Evolutionary conservation across 2,329 filamentous ascomycete genomes (phyloP).

Genomic region (Colletotrichum tanaceti): DNA sequence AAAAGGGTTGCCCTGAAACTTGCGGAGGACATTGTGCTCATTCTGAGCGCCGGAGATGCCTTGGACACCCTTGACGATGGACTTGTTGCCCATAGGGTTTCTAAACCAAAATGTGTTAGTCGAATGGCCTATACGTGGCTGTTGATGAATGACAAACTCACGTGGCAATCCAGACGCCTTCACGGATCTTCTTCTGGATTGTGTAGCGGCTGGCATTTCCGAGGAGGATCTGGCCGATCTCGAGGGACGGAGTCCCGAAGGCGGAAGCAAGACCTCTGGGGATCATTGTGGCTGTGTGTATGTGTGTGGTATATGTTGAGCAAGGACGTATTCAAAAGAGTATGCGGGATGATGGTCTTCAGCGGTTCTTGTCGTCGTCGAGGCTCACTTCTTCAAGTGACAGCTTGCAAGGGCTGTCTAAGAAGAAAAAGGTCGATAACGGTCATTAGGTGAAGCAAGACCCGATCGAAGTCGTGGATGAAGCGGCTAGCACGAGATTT

Average conservation of each 20-base stretch:
- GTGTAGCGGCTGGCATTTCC: constrained; percentile 39
- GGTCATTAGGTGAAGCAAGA: constrained; percentile 31
- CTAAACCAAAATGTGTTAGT: neutral
- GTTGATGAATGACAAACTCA: neutral
- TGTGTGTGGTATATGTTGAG: neutral
- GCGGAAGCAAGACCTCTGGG: constrained; percentile 35
- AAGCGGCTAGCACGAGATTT: constrained; percentile 28
- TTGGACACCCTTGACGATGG: constrained; percentile 38
- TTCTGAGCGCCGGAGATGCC: constrained; percentile 37
- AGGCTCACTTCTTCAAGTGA: constrained; percentile 31
- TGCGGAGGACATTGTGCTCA: constrained; percentile 39
- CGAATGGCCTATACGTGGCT: neutral
- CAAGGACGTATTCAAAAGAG: neutral
- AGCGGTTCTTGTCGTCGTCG: constrained; percentile 12
- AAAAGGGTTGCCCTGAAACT: constrained; percentile 38
- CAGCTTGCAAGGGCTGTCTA: constrained; percentile 38
- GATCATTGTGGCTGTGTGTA: constrained; percentile 22
- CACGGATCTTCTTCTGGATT: constrained; percentile 40
- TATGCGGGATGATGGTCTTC: neutral
- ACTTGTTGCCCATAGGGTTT: constrained; percentile 38
- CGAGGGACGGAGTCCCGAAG: constrained; percentile 37
- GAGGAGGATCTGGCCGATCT: constrained; percentile 38
- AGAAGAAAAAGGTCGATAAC: constrained; percentile 35
- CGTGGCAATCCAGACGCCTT: constrained; percentile 39
- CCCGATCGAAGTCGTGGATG: constrained; percentile 11